These are phyloP conservation scores for Eucalyptus pauciflora DNA, from an alignment of 345 rosid species.

Conservation along the genomic window DNA sequence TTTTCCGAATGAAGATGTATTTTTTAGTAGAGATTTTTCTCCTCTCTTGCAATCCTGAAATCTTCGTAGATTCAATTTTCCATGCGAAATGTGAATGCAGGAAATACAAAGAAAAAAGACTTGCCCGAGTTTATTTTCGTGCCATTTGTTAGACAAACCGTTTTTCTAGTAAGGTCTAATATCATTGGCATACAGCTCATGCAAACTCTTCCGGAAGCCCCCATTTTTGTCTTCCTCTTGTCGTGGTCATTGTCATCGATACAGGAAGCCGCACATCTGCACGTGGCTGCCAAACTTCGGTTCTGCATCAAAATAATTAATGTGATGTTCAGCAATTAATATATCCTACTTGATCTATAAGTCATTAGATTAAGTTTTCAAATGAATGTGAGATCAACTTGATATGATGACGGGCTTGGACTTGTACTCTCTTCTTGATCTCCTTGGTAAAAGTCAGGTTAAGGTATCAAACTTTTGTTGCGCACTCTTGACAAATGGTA, in stretches of 20 bases:
- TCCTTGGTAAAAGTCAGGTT: too few species aligned
- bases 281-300: background rate
- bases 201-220: background rate
- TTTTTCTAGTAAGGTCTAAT: background rate
- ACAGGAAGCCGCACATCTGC: background rate
- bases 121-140: background rate
- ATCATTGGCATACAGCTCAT: background rate
- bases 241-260: too few species aligned
- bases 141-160: background rate
- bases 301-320: rapidly evolving
- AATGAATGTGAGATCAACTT: too few species aligned
- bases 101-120: background rate
- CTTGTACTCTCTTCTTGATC: rapidly evolving
- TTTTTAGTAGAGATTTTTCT: background rate
- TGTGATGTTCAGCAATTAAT: too few species aligned
- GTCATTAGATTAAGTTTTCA: too few species aligned
- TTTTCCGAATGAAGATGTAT: background rate
- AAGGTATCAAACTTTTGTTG: too few species aligned
- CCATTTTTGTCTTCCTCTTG: background rate
- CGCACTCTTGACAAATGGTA: too few species aligned
- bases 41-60: background rate
- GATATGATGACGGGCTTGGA: rapidly evolving
- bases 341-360: too few species aligned
- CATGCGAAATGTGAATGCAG: background rate
- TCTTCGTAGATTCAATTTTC: background rate